phyloP scores from a whole-genome alignment of 768 basidiomycete genomes.

The Lyophyllum atratum region DNA sequence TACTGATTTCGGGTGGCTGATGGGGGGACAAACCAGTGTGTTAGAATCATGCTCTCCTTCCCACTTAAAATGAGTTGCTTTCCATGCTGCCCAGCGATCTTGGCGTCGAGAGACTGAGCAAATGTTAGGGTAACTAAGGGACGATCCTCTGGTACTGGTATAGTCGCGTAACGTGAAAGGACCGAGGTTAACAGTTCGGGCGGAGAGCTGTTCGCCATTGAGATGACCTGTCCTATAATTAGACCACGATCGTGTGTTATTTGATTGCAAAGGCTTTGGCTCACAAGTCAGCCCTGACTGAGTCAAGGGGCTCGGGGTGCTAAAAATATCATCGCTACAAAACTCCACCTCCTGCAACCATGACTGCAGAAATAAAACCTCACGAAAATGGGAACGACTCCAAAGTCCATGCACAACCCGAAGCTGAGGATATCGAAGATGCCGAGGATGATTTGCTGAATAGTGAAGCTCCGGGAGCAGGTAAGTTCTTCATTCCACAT shows the following conservation, averaged over 20 bases:
- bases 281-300: neutral
- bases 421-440: slow-evolving; percentile 22
- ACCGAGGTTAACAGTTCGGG: slow-evolving; percentile 27
- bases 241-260: neutral
- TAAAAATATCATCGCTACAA: no score
- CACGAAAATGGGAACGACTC: slow-evolving; percentile 10
- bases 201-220: slow-evolving; percentile 8
- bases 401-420: slow-evolving; percentile 8
- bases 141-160: slow-evolving; percentile 27
- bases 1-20: neutral
- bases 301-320: neutral
- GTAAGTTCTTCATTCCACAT: slow-evolving; percentile 7
- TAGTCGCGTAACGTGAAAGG: slow-evolving; percentile 20
- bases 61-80: slow-evolving; percentile 84
- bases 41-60: slow-evolving; percentile 87
- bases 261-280: slow-evolving; percentile 8
- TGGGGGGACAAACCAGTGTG: slow-evolving; percentile 73
- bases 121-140: slow-evolving; percentile 82
- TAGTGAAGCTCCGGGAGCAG: slow-evolving; percentile 17
- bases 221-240: neutral
- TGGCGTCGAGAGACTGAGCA: slow-evolving; percentile 83
- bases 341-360: slow-evolving; percentile 1
- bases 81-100: slow-evolving; percentile 79
- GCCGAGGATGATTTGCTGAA: slow-evolving; percentile 20
- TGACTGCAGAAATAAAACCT: slow-evolving; percentile 11